These are phyloP conservation scores for Stylonectria norvegica DNA, from an alignment of 2,329 filamentous ascomycete species.

Conservation along the genomic window DNA sequence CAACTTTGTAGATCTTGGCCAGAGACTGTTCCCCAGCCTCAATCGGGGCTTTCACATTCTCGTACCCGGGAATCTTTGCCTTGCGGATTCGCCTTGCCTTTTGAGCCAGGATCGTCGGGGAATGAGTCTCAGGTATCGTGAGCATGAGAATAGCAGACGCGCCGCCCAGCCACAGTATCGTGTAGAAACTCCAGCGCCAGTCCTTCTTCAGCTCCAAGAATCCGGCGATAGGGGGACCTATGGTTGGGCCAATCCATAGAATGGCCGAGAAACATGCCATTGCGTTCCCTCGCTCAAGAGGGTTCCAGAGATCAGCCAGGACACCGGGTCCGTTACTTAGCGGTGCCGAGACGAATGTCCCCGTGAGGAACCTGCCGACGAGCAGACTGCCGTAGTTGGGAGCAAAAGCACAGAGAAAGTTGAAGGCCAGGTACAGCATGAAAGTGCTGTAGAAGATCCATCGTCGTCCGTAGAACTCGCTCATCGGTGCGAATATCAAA, in stretches of 20 bases:
- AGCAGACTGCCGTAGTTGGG: conserved; percentile 51
- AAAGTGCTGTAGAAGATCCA: conserved; percentile 52
- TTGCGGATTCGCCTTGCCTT: conserved; percentile 52
- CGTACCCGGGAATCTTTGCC: conserved; percentile 48
- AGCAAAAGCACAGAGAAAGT: conserved; percentile 52
- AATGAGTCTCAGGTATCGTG: conserved; percentile 57
- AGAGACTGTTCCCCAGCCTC: conserved; percentile 45
- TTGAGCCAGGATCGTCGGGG: conserved; percentile 46
- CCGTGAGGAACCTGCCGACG: conserved; percentile 53
- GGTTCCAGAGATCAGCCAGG: conserved; percentile 52
- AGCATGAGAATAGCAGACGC: conserved; percentile 45
- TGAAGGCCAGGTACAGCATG: conserved; percentile 47
- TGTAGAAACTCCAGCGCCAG: conserved; percentile 54
- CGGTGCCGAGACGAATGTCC: conserved; percentile 52
- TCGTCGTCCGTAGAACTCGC: conserved; percentile 54
- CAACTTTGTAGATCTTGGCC: conserved; percentile 45
- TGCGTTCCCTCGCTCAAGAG: conserved; percentile 49
- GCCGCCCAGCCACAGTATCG: conserved; percentile 42
- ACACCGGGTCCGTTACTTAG: conserved; percentile 50
- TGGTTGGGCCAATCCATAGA: conserved; percentile 51
- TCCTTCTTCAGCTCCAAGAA: conserved; percentile 54
- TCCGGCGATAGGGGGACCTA: conserved; percentile 53
- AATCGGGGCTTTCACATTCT: conserved; percentile 47
- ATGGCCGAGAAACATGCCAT: conserved; percentile 53
- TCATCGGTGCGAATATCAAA: conserved; percentile 54